These are phyloP conservation scores for Lasiodiplodia gonubiensis DNA, from an alignment of 2,329 filamentous ascomycete species.

Conservation along the genomic window DNA sequence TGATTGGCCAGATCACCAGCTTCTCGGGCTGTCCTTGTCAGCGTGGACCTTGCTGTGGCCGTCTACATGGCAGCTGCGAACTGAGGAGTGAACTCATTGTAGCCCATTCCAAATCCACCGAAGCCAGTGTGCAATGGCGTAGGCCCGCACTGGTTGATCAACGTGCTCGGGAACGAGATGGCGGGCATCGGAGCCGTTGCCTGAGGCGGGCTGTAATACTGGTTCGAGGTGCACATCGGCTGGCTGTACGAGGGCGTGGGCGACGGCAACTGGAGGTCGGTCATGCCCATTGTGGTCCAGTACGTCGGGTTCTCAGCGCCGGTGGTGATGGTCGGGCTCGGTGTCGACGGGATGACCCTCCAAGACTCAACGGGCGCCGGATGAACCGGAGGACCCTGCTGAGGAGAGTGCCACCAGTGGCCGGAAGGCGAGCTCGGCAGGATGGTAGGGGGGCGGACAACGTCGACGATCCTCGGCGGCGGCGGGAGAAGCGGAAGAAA, in stretches of 20 bases:
- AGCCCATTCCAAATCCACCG: constrained; percentile 79
- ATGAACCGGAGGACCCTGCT: constrained; percentile 64
- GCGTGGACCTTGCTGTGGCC: constrained; percentile 56
- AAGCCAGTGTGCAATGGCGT: constrained; percentile 67
- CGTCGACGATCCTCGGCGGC: constrained; percentile 85
- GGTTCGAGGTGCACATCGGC: constrained; percentile 72
- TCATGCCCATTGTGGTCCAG: constrained; percentile 80
- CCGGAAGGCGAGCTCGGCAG: constrained; percentile 71
- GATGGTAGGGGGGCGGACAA: constrained; percentile 83
- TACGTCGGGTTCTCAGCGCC: constrained; percentile 74
- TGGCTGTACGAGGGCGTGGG: constrained; percentile 81
- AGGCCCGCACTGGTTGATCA: constrained; percentile 82
- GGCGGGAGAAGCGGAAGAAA: constrained; percentile 86
- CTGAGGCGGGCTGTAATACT: constrained; percentile 81
- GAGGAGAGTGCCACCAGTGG: constrained; percentile 81
- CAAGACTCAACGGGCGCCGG: constrained; percentile 81
- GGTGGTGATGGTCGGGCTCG: constrained; percentile 71
- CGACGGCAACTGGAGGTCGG: constrained; percentile 73
- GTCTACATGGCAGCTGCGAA: constrained; percentile 83
- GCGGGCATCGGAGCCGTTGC: constrained; percentile 75
- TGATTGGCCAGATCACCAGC: constrained; percentile 52
- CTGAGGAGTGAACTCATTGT: constrained; percentile 74
- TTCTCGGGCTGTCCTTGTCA: constrained; percentile 29
- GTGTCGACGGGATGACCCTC: constrained; percentile 89
- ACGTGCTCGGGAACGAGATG: constrained; percentile 83